Evolutionary conservation across 129 eudicot species (phyloP).

Genomic region (Flaveria robusta): DNA sequence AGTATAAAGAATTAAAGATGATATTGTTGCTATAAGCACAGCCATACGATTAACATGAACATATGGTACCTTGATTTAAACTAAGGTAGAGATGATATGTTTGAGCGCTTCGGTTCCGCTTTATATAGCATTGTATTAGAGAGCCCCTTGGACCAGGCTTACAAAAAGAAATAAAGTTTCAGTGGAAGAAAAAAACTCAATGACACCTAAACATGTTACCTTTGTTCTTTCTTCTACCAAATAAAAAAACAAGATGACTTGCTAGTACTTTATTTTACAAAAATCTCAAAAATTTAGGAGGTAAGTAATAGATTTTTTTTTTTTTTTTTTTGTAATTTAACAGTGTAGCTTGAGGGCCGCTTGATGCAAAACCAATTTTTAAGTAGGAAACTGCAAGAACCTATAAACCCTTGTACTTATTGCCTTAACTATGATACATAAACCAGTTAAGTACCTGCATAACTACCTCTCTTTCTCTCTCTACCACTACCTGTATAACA

Average conservation of each 20-base stretch:
- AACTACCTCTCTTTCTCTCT: no score
- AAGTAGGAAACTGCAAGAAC: no score
- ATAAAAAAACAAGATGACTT: neutral
- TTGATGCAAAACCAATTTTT: no score
- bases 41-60: neutral
- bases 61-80: slow-evolving; percentile 57
- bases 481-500: no score
- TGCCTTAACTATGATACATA: no score
- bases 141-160: slow-evolving; percentile 93
- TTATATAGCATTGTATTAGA: slow-evolving; percentile 77
- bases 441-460: no score
- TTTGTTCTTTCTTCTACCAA: neutral
- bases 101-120: slow-evolving; percentile 65
- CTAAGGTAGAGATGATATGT: slow-evolving; percentile 76
- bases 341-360: no score
- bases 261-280: neutral
- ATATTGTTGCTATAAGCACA: neutral
- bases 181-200: neutral
- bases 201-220: neutral
- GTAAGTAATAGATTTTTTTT: neutral
- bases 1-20: neutral
- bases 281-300: neutral
- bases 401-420: no score
- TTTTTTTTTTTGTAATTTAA: no score
- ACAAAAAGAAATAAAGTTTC: neutral